A percentile compares a stretch with the other conserved stretches of the same genome.
Evolutionary conservation across 192 early-diverging fungal species (phyloP).

Genomic region (Gigaspora rosea): DNA sequence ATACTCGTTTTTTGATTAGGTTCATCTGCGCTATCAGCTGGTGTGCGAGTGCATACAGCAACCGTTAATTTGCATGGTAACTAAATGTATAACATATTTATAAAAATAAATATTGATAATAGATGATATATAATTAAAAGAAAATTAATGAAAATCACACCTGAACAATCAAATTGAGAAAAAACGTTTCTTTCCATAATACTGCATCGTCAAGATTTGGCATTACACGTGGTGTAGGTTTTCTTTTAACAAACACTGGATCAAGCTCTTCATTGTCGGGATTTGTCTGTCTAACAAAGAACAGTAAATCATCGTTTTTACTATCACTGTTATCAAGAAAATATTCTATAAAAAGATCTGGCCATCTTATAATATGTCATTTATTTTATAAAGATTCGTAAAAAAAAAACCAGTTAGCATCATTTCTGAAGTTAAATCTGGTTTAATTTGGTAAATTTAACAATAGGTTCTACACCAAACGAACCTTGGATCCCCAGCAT

Average conservation of each 20-base stretch:
- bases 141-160: slow-evolving; percentile 16
- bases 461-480: background rate
- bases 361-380: slow-evolving; percentile 47
- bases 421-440: background rate
- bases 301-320: slow-evolving; percentile 82
- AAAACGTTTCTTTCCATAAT: slow-evolving; percentile 91
- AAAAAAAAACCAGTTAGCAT: background rate
- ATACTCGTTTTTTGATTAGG: slow-evolving; percentile 53
- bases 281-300: slow-evolving; percentile 71
- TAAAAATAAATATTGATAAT: background rate
- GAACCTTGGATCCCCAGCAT: slow-evolving; percentile 60
- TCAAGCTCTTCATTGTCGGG: slow-evolving; percentile 52
- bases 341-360: slow-evolving; percentile 66
- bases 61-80: slow-evolving; percentile 89
- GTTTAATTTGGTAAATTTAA: background rate
- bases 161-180: slow-evolving; percentile 89
- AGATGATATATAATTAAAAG: background rate
- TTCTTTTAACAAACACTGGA: slow-evolving; percentile 84
- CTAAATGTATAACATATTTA: slow-evolving; percentile 22
- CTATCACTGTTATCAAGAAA: slow-evolving; percentile 71
- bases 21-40: slow-evolving; percentile 31
- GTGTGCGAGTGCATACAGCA: slow-evolving; percentile 72
- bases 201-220: slow-evolving; percentile 70
- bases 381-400: background rate
- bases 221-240: slow-evolving; percentile 58